Evolutionary conservation across 2,329 filamentous ascomycete genomes (phyloP), one percentile per base, ranked within the genome.

Genomic region (Phialophora macrospora): DNA sequence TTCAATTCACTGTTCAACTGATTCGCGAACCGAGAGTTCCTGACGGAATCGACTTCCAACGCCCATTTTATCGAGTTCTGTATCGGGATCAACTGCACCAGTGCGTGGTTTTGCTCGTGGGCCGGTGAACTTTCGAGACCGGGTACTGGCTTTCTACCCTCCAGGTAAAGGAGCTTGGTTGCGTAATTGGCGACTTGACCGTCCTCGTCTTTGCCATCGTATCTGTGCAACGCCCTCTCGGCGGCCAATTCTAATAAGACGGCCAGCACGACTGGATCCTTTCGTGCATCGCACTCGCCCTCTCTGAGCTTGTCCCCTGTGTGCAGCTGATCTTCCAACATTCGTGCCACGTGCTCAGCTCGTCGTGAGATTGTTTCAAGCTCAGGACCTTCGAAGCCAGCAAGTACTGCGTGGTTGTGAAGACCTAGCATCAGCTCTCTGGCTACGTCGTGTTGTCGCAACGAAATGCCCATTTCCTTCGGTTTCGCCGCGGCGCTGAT

Each of bases 181-280:
- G 76, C 77, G 68, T 81, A 82, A 44, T 72, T 73, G 26, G 71
- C 70, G 30, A 83, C 81, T 32, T 77, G 74, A 3, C 74, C 75
- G 26, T 74, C 73, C n/a, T 73, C 68, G 68, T 83, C 81, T 41
- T 77, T 76, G 2, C 77, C 77, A 3, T 69, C 75, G 22, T 72
- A 68, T 38, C 78, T 68, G 30, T 76, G 74, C n/a, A 78, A 44
- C 2, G 80, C 77, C 46, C 75, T 74, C n/a, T 79, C 77, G 28
- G 81, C 80, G 67, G 77, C 77, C 17, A 85, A 72, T 59, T 83
- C 78, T 7, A 84, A 73, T 20, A 82, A 65, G 2, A 77, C 72
- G 24, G 76, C 81, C 52, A 80, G 75, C 20, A 82, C 75, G 28
- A 78, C 76, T 1, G 80, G 79, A 62, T 75, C 74, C 54, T 71